These are phyloP conservation scores for Taxillus chinensis DNA, from an alignment of 164 flowering plant genomes.

Conservation along the genomic window DNA sequence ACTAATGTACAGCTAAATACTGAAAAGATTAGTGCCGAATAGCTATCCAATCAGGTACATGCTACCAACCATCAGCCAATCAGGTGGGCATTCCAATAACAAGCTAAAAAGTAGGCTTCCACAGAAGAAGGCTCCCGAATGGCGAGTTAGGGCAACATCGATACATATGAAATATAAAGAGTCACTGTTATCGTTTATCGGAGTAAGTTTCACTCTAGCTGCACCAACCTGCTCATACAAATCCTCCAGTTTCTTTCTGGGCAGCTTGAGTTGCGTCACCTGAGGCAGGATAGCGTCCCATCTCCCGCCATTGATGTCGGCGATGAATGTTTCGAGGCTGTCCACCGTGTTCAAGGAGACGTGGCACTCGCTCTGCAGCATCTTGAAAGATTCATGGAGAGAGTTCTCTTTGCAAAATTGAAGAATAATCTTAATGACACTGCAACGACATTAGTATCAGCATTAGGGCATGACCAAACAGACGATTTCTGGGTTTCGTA, in stretches of 20 bases:
- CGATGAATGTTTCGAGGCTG: slow-evolving; percentile 86
- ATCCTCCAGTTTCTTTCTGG: slow-evolving; percentile 89
- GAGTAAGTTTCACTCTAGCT: too few species aligned
- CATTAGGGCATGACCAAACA: background rate
- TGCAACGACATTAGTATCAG: slow-evolving; percentile 22
- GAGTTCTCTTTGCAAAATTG: slow-evolving; percentile 99
- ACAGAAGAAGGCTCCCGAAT: too few species aligned
- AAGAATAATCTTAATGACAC: slow-evolving; percentile 93
- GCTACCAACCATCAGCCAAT: too few species aligned
- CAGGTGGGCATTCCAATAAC: too few species aligned
- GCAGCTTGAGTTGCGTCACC: slow-evolving; percentile 91
- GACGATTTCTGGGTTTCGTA: background rate
- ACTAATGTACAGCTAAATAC: too few species aligned
- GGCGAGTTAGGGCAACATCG: too few species aligned
- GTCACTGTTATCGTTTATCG: too few species aligned
- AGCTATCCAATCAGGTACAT: too few species aligned
- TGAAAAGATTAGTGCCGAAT: too few species aligned
- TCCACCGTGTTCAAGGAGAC: slow-evolving; percentile 95
- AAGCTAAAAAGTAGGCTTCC: too few species aligned
- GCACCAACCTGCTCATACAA: slow-evolving; percentile 75
- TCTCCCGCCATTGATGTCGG: slow-evolving; percentile 88
- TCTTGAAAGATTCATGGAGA: slow-evolving; percentile 86
- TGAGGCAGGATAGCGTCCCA: slow-evolving; percentile 98
- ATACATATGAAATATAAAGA: too few species aligned
- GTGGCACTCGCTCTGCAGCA: slow-evolving; percentile 88